Percentiles rank a stretch among this genome's conserved stretches.
phyloP scores from a whole-genome alignment of 495 filamentous ascomycete species.

The Hypoxylon lienhwacheense region DNA sequence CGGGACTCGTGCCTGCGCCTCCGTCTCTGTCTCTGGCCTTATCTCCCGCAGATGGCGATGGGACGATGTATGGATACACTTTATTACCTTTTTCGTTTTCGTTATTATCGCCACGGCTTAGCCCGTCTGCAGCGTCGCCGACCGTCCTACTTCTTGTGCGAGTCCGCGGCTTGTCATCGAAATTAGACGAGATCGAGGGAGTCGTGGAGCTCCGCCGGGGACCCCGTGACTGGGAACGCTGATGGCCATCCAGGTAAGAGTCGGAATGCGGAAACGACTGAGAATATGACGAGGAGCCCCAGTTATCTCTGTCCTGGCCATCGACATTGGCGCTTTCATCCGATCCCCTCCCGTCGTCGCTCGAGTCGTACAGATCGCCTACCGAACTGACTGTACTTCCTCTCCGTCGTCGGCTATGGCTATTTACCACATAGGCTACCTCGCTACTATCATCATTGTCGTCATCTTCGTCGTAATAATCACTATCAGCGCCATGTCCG shows the following conservation, averaged over 20 bases:
- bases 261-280: slow-evolving; percentile 26
- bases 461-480: no score
- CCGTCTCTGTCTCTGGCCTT: slow-evolving; percentile 28
- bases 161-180: slow-evolving; percentile 2
- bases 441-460: slow-evolving; percentile 32
- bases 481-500: slow-evolving; percentile 13
- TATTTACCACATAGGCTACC: slow-evolving; percentile 27
- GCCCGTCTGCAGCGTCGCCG: slow-evolving; percentile 2
- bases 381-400: slow-evolving; percentile 28
- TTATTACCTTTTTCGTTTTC: slow-evolving; percentile 32
- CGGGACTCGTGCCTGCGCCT: slow-evolving; percentile 36
- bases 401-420: slow-evolving; percentile 11
- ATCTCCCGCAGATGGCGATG: slow-evolving; percentile 37
- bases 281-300: slow-evolving; percentile 21
- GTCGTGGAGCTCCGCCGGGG: slow-evolving; percentile 24
- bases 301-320: slow-evolving; percentile 3
- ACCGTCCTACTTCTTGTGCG: slow-evolving; percentile 4
- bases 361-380: slow-evolving; percentile 37
- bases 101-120: neutral
- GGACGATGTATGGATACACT: slow-evolving; percentile 47
- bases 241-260: slow-evolving; percentile 12
- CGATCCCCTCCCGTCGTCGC: slow-evolving; percentile 15
- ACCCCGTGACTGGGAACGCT: slow-evolving; percentile 7
- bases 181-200: slow-evolving; percentile 8
- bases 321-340: slow-evolving; percentile 2